phyloP scores from a whole-genome alignment of 352 stramenopile species.

The Stramenopiles sp. region DNA sequence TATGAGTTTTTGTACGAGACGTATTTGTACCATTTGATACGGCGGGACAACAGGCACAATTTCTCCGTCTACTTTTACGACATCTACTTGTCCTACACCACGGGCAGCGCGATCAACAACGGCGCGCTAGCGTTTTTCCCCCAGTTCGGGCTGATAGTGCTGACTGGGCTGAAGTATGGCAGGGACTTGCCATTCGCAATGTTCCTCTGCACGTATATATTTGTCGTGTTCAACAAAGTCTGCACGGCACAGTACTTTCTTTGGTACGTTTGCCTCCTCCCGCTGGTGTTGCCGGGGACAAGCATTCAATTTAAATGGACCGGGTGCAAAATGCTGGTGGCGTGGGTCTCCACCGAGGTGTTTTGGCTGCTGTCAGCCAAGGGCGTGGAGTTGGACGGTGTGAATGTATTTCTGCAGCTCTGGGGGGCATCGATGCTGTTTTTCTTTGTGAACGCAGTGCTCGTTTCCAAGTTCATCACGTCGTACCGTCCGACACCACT shows the following conservation, averaged over 20 bases:
- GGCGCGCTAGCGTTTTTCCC: constrained; percentile 54
- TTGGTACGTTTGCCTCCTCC: constrained; percentile 84
- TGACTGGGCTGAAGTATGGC: constrained; percentile 31
- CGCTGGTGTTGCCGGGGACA: constrained; percentile 51
- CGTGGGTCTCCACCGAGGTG: constrained; percentile 51
- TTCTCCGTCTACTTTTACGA: constrained; percentile 98
- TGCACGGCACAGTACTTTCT: constrained; percentile 87
- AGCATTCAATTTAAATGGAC: constrained; percentile 41
- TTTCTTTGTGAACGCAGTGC: constrained; percentile 55
- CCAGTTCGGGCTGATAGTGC: constrained; percentile 46
- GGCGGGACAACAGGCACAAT: constrained; percentile 97
- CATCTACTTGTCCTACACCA: constrained; percentile 73
- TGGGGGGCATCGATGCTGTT: constrained; percentile 64
- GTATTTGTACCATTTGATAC: constrained; percentile 92
- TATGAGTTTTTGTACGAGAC: constrained; percentile 79
- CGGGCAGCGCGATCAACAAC: neutral
- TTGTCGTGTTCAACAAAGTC: constrained; percentile 81
- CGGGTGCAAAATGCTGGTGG: constrained; percentile 35
- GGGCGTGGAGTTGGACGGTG: neutral
- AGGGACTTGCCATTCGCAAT: constrained; percentile 73
- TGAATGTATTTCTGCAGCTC: constrained; percentile 22
- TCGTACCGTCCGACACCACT: constrained; percentile 39
- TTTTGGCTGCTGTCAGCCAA: neutral
- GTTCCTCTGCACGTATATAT: constrained; percentile 91
- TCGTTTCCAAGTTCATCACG: constrained; percentile 46